phyloP scores from a whole-genome alignment of 1,139 yeast species.

The Yamadazyma epiphylla region DNA sequence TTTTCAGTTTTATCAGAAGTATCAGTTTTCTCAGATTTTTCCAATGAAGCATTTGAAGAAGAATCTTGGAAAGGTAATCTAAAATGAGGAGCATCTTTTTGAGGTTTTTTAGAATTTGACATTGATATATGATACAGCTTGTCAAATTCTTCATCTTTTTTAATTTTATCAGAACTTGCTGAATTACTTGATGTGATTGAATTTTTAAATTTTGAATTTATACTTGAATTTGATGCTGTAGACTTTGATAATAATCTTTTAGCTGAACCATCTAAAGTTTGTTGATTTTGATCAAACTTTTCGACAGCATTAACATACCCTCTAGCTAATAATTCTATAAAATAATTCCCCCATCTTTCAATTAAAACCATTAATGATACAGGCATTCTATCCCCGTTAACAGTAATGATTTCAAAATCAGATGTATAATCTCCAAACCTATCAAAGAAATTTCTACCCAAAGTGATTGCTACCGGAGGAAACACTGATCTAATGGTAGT shows the following conservation, averaged over 20 bases:
- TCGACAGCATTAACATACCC: slow-evolving; percentile 61
- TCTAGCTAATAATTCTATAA: slow-evolving; percentile 55
- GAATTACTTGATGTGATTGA: slow-evolving; percentile 12
- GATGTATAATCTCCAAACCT: slow-evolving; percentile 60
- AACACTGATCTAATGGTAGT: slow-evolving; percentile 66
- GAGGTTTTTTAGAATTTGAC: slow-evolving; percentile 20
- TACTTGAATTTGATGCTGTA: slow-evolving; percentile 3
- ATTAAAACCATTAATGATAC: slow-evolving; percentile 57
- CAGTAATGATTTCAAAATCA: slow-evolving; percentile 67
- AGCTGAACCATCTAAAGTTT: slow-evolving; percentile 18
- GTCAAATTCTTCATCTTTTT: slow-evolving; percentile 3
- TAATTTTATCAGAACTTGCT: slow-evolving; percentile 7
- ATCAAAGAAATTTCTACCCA: slow-evolving; percentile 72
- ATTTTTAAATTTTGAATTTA: slow-evolving; percentile 10
- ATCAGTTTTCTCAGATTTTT: slow-evolving; percentile 1
- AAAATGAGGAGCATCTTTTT: slow-evolving; percentile 45
- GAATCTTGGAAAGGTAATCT: slow-evolving; percentile 64
- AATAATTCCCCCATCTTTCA: slow-evolving; percentile 74
- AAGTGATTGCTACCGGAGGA: slow-evolving; percentile 71
- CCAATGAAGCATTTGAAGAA: slow-evolving; percentile 1
- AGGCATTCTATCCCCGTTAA: slow-evolving; percentile 63
- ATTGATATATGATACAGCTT: slow-evolving; percentile 19
- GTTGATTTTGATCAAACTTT: slow-evolving; percentile 37
- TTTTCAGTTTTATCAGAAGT: not conserved
- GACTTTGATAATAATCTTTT: slow-evolving; percentile 7